Base-by-base conservation (phyloP, 1,139 yeast genomes). In the Eremothecium gossypii region DNA sequence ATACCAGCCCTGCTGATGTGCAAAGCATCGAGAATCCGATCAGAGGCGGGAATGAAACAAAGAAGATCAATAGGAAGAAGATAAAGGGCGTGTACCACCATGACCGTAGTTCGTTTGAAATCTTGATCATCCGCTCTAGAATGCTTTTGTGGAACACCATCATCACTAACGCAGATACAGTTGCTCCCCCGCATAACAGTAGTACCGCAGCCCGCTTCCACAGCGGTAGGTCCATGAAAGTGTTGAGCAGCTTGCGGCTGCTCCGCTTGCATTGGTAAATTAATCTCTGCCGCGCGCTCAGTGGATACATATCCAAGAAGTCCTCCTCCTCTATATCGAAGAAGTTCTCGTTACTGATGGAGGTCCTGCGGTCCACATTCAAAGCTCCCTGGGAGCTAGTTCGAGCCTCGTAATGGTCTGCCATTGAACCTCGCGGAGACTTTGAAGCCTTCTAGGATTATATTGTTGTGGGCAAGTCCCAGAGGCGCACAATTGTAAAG, bases 41-140 rank as follows among this genome's bases (percentile, higher is more conserved):
- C 51, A 89, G 52, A 1, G 97, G 98, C 2, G 98, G 98, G 68
- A 91, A 87, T 0, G 80, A 71, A 2, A 79, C 77, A 3, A 65
- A 11, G 45, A 73, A 64, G 4, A 79, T 57, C 17, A 74, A 50
- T 4, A 63, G 26, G 48, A 80, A 74, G 47, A 89, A 63, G 1
- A 83, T 56, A 2, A 74, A 49, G 30, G 73, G 68, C 0, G 93
- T 91, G 44, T 63, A 65, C 42, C 49, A 47, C 36, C 49, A 50
- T 7, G 41, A 49, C 11, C 44, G 47, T 61, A 55, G 55, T 23
- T 74, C 73, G 3, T 83, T 67, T 7, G 78, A 56, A 2, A 52
- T 50, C 3, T 46, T 49, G 1, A 75, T 72, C 43, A 78, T 56
- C 34, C 65, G 51, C 9, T 64, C 61, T 33, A 79, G 62, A 34